phyloP scores from a whole-genome alignment of 352 stramenopile species.

The Phytophthora podocarpi region DNA sequence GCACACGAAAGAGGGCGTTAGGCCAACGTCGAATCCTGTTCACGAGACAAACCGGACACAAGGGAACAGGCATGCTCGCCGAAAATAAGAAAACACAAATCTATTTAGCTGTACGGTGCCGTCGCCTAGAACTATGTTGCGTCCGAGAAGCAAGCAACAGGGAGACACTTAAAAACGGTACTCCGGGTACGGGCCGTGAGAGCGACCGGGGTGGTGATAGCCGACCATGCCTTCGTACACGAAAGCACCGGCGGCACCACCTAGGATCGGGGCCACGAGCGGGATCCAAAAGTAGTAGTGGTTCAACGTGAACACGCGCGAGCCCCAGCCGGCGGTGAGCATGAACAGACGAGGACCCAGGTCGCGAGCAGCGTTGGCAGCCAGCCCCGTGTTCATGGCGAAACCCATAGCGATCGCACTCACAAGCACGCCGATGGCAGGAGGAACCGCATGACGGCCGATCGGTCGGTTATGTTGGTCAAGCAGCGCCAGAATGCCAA shows the following conservation, averaged over 20 bases:
- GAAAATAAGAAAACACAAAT: slow-evolving; percentile 13
- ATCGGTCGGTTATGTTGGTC: slow-evolving; percentile 78
- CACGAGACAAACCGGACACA: too few species aligned
- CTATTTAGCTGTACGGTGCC: slow-evolving; percentile 7
- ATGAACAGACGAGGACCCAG: slow-evolving; percentile 75
- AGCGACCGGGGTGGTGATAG: slow-evolving; percentile 54
- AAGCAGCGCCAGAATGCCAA: slow-evolving; percentile 71
- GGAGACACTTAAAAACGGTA: slow-evolving; percentile 23
- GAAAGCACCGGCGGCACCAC: slow-evolving; percentile 52
- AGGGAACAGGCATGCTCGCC: too few species aligned
- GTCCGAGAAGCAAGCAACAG: background rate
- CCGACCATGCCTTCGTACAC: slow-evolving; percentile 65
- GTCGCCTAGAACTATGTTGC: background rate
- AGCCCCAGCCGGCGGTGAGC: slow-evolving; percentile 62
- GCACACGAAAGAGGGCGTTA: too few species aligned
- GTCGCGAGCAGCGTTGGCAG: slow-evolving; percentile 75
- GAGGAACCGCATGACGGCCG: slow-evolving; percentile 66
- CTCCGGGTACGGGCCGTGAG: slow-evolving; percentile 21
- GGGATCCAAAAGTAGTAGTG: slow-evolving; percentile 79
- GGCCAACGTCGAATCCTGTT: too few species aligned
- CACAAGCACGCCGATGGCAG: slow-evolving; percentile 76
- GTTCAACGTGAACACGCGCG: slow-evolving; percentile 67
- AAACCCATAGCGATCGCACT: slow-evolving; percentile 80
- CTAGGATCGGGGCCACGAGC: slow-evolving; percentile 66
- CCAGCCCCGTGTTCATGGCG: slow-evolving; percentile 81